A percentile compares a stretch with the other conserved stretches of the same genome.
Evolutionary conservation across 225 moss, liverwort and hornwort genomes (phyloP).

Genomic region (Pleurozium schreberi): DNA sequence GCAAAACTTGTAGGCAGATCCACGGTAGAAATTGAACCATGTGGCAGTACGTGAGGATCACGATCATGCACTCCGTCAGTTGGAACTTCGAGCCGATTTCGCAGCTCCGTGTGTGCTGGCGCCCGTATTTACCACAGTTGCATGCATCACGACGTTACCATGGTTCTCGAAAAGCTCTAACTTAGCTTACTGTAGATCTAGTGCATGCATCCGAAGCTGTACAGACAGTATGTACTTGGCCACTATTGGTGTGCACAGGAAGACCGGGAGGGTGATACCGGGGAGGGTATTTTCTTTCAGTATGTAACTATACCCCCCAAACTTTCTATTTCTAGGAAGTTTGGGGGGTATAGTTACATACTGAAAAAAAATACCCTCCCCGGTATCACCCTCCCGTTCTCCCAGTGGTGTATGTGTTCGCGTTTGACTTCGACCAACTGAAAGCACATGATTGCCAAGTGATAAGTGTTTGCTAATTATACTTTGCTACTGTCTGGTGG

Average conservation of each 20-base stretch:
- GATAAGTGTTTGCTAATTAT: too few relatives aligned
- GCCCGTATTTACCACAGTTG: too few relatives aligned
- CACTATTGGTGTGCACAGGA: neutral
- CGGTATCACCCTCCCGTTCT: too few relatives aligned
- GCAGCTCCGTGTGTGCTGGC: neutral
- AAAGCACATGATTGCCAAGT: neutral
- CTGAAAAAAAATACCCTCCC: too few relatives aligned
- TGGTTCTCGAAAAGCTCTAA: neutral
- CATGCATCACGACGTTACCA: neutral
- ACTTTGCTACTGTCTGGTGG: neutral
- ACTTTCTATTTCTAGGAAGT: too few relatives aligned
- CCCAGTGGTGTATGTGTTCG: too few relatives aligned
- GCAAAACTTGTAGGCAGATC: neutral
- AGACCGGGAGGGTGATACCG: too few relatives aligned
- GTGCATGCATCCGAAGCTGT: neutral
- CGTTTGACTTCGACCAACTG: neutral
- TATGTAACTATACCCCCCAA: too few relatives aligned
- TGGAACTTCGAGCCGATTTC: neutral
- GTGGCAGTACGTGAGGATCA: neutral
- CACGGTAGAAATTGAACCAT: neutral
- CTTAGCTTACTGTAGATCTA: neutral
- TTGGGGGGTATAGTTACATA: too few relatives aligned
- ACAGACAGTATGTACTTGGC: too few relatives aligned
- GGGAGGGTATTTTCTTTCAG: too few relatives aligned
- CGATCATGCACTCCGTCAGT: too few relatives aligned